These are phyloP conservation scores for Aspergillus sclerotialis DNA, from an alignment of 2,329 filamentous ascomycete genomes.

Conservation along the genomic window DNA sequence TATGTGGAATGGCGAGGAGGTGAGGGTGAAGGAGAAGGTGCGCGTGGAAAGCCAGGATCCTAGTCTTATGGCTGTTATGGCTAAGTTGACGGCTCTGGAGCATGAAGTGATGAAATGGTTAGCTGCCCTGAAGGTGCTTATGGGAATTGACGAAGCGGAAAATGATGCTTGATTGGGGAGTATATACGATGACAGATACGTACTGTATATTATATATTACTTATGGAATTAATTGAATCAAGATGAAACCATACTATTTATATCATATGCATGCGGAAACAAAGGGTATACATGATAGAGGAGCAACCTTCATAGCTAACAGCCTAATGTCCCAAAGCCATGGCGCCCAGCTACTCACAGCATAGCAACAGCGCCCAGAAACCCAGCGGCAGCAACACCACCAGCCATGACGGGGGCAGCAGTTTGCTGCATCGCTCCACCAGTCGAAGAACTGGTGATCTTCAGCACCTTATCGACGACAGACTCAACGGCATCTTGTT, in stretches of 20 bases:
- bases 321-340: too few relatives aligned
- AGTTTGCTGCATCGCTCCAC: not conserved
- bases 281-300: too few relatives aligned
- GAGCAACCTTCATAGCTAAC: not conserved
- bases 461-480: constrained; percentile 1
- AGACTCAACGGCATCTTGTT: not conserved
- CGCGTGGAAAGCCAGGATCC: constrained; percentile 85
- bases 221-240: too few relatives aligned
- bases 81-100: constrained; percentile 73
- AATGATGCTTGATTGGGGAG: constrained; percentile 20
- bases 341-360: too few relatives aligned
- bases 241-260: constrained; percentile 2
- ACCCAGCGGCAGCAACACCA: not conserved
- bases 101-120: constrained; percentile 64
- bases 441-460: not conserved
- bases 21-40: constrained; percentile 83
- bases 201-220: too few relatives aligned
- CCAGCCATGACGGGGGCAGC: not conserved
- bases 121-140: constrained; percentile 67
- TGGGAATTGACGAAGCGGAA: constrained; percentile 55
- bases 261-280: not conserved
- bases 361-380: constrained; percentile 1
- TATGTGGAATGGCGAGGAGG: constrained; percentile 60
- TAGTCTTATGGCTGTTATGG: constrained; percentile 71
- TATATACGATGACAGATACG: too few relatives aligned